Base-by-base conservation (phyloP, 2,329 filamentous ascomycete species). In the Sarocladium brachiariae region DNA sequence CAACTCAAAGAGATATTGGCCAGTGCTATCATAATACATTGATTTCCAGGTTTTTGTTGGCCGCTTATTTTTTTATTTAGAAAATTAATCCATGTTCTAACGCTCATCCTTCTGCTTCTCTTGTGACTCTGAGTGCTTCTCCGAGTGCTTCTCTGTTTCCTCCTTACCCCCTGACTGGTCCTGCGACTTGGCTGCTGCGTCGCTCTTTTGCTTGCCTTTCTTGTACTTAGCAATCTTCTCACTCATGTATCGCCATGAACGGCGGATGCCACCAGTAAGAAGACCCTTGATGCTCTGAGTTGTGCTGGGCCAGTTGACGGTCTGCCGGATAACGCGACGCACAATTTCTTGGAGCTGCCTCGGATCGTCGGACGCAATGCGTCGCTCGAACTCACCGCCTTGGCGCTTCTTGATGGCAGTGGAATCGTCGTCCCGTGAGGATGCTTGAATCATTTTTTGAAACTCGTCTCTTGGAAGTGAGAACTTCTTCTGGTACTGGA, bases 401-500 rank as follows among this genome's bases (percentile, higher is more conserved):
- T 92, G 80, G 53, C 86, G 80, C 53, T 84, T 80, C 58, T 81
- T 83, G 61, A 95, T 83, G 13, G 83, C 75, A 1, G 73, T 73
- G 38, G 83, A 78, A 51, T 86, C 80, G 18, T 49, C 46, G 60
- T 88, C 84, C 51, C 93, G 86, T 51, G 78, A 79, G 37, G 77
- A 81, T n/a, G 82, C 79, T 53, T 88, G 78, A 67, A 96, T 84
- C 83, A 97, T 91, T 60, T 81, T 78, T 60, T 87, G 75, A 65
- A 96, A 99, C 51, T 96, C 89, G 4, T 80, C 78, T 14, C 83
- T 83, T 0, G 92, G 89, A 38, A 99, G 93, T 51, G 80, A 78
- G 61, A 91, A 95, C 61, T 95, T 92, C 64, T 86, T 84, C 66
- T 96, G 91, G 66, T 96, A 99, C 61, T 91, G 84, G 67, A 96